Conservation (phyloP, 495 filamentous ascomycete genomes). For the Daldinia concentrica region DNA sequence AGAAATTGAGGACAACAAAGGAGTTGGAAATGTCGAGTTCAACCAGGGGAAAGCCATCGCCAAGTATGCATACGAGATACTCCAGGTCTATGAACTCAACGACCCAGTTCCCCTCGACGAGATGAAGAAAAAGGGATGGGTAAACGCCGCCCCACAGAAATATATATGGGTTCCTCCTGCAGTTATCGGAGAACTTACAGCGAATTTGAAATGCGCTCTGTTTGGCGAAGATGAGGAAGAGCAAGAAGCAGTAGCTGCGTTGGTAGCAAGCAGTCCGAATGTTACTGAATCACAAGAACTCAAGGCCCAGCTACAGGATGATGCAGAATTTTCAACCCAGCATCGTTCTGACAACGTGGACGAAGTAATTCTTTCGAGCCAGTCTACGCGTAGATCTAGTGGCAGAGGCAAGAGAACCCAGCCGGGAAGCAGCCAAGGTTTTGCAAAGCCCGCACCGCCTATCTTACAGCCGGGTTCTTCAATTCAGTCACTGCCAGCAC, state of each 20-base stretch:
- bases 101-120: slow-evolving; percentile 55
- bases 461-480: slow-evolving; percentile 15
- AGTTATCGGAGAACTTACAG: slow-evolving; percentile 57
- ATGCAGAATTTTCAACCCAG: slow-evolving; percentile 56
- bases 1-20: slow-evolving; percentile 50
- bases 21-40: slow-evolving; percentile 59
- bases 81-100: slow-evolving; percentile 63
- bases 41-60: slow-evolving; percentile 48
- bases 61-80: slow-evolving; percentile 57
- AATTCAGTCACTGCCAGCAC: slow-evolving; percentile 12
- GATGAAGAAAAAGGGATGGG: slow-evolving; percentile 56
- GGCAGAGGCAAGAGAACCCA: slow-evolving; percentile 19
- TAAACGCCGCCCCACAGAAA: slow-evolving; percentile 50
- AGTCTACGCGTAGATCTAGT: slow-evolving; percentile 28
- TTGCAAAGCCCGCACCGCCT: slow-evolving; percentile 34
- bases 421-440: not conserved
- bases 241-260: slow-evolving; percentile 3
- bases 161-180: slow-evolving; percentile 57
- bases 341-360: slow-evolving; percentile 29
- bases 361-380: slow-evolving; percentile 50
- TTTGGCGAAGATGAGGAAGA: slow-evolving; percentile 46
- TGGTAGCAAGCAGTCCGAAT: slow-evolving; percentile 16
- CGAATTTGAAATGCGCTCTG: slow-evolving; percentile 54
- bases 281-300: slow-evolving; percentile 57
- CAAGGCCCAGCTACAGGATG: slow-evolving; percentile 56